Evolutionary conservation across 179 eudicot species (phyloP).

Genomic region (Monotropa hypopitys): DNA sequence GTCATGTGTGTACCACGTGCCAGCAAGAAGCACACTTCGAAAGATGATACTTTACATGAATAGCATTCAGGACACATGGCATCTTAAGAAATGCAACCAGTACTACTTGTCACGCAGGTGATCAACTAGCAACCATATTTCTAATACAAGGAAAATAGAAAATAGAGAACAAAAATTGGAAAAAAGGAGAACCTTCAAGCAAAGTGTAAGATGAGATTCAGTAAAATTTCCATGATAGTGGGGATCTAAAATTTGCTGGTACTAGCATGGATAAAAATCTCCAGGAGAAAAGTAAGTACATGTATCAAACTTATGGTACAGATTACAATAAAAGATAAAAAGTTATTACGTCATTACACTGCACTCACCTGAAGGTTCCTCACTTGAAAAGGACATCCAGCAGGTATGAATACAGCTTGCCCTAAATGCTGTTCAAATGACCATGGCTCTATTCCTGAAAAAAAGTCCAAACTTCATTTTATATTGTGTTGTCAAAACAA

Average conservation of each 20-base stretch:
- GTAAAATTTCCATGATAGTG: not conserved
- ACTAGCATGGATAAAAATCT: not conserved
- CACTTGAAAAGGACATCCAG: conserved; percentile 95
- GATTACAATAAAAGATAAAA: not conserved
- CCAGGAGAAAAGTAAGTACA: not conserved
- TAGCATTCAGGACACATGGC: not conserved
- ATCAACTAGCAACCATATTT: not conserved
- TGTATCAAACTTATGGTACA: not conserved
- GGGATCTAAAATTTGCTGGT: not conserved
- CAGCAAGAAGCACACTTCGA: not conserved
- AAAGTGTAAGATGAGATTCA: not conserved
- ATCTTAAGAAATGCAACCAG: not conserved
- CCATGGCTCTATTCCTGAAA: conserved; percentile 87
- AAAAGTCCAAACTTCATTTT: not conserved
- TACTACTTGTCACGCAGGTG: not conserved
- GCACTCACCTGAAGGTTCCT: conserved; percentile 72
- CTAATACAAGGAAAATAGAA: not conserved
- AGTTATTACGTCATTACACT: not conserved
- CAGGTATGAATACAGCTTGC: conserved; percentile 84
- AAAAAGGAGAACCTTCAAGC: too few species aligned
- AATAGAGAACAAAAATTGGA: not conserved
- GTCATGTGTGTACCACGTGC: not conserved
- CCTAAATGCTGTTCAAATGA: conserved; percentile 79
- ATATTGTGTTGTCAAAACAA: not conserved
- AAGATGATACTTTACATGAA: not conserved